Conservation (phyloP, 2,329 filamentous ascomycete genomes). For the Alternaria burnsii region DNA sequence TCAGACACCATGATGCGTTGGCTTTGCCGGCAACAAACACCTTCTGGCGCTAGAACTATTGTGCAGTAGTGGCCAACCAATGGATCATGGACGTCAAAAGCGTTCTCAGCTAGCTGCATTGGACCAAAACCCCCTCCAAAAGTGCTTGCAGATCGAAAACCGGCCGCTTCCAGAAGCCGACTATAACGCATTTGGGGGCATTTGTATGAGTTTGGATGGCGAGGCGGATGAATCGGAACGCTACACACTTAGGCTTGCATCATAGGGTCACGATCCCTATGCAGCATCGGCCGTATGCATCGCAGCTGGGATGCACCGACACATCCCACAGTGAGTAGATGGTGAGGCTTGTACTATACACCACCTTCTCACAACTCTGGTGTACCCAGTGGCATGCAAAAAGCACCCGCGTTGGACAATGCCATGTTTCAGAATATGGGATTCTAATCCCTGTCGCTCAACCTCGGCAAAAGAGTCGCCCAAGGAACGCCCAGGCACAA, state of each 20-base stretch:
- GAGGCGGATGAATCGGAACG: constrained; percentile 8
- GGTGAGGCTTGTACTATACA: neutral
- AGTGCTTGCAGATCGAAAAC: neutral
- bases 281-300: neutral
- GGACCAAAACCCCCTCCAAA: neutral
- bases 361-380: neutral
- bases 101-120: neutral
- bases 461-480: constrained; percentile 4
- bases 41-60: neutral
- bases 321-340: neutral
- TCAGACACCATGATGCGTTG: neutral
- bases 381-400: neutral
- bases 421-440: constrained; percentile 4
- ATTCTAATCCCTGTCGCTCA: constrained; percentile 1
- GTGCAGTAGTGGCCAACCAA: neutral
- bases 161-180: neutral
- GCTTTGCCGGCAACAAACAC: neutral
- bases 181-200: neutral
- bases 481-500: constrained; percentile 12
- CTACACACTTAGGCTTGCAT: constrained; percentile 7
- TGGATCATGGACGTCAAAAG: neutral
- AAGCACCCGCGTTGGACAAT: neutral
- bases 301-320: neutral
- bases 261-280: neutral
- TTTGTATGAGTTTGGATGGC: constrained; percentile 1